These are phyloP conservation scores for Talaromyces piceae DNA, from an alignment of 2,329 filamentous ascomycete species.

Conservation along the genomic window DNA sequence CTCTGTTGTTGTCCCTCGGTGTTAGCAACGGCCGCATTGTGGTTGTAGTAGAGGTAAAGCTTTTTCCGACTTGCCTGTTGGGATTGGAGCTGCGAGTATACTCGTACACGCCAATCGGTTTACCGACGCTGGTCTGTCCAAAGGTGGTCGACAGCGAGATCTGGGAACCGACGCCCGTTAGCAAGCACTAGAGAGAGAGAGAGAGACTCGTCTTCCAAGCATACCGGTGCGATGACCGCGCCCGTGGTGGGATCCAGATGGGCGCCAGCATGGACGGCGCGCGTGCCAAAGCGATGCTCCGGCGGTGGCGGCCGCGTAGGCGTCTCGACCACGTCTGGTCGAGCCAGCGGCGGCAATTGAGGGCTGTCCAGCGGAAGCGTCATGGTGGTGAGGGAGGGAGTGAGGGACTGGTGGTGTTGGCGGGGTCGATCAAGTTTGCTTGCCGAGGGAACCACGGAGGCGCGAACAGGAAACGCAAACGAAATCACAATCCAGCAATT, in stretches of 20 bases:
- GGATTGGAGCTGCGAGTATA: constrained; percentile 92
- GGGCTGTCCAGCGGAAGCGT: constrained; percentile 14
- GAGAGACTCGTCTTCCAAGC: no score
- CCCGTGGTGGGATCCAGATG: constrained; percentile 87
- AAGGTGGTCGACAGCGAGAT: constrained; percentile 97
- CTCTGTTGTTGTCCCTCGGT: constrained; percentile 48
- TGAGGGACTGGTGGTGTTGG: no score
- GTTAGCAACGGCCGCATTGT: constrained; percentile 2
- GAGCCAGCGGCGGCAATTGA: constrained; percentile 12
- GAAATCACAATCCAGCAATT: no score
- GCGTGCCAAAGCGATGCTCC: constrained; percentile 76
- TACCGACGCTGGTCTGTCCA: constrained; percentile 80
- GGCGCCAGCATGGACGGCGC: constrained; percentile 88
- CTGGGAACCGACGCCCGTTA: no score
- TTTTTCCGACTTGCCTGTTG: constrained; percentile 51
- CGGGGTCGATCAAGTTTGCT: not conserved
- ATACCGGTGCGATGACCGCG: constrained; percentile 80
- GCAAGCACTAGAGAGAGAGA: no score
- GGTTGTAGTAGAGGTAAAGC: not conserved
- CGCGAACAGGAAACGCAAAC: no score
- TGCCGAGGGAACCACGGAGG: no score
- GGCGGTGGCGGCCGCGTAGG: constrained; percentile 67
- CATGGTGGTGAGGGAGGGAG: constrained; percentile 13
- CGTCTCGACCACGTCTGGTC: constrained; percentile 50
- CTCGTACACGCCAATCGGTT: constrained; percentile 82